Evolutionary conservation across 2,329 filamentous ascomycete species (phyloP), one percentile per base, ranked within the genome.

Genomic region (Aaosphaeria arxii): DNA sequence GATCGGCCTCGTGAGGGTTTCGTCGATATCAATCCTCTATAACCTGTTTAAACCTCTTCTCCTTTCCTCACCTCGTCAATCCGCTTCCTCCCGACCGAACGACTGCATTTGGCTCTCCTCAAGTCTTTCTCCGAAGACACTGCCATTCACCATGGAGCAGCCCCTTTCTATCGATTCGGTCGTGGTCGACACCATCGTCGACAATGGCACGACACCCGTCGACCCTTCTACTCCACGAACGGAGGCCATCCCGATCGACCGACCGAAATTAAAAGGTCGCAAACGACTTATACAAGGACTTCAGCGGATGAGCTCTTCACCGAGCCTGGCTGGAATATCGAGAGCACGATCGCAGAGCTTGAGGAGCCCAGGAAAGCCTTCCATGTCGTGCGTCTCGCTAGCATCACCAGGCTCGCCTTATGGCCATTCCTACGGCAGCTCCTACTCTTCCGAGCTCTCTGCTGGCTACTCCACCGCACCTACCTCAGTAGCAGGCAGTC

Each of bases 261-360:
- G 51, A 44, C 76, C 74, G 29, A 89, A 86, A 70, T 75, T 81
- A 48, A 90, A 85, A 66, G 81, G 83, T 45, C 82, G 87, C 42
- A 83, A 85, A 59, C 83, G 85, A 50, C 71, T 95, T 32, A 75
- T 95, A 13, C 84, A 85, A 53, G 83, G 85, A 31, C 78, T 95
- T 43, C 86, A 92, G 53, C 85, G 89, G 49, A 92, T 95, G 62
- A 86, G 88, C 7, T 95, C 90, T 0, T 89, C 86, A 5, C 85
- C 88, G 1, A 88, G 87, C 11, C 73, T 95, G 44, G 77, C 80
- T 38, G 81, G 81, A 49, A 70, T 84, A 46, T 80, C 83, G 47
- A 82, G 87, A 50, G 75, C 83, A 29, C 79, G 84, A 47, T 86
- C 89, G 5, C 79, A 82, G 49, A 85, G 82, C 61, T 87, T 86